Evolutionary conservation across 352 stramenopile species (phyloP).

Genomic region (Elongisporangium anandrum): DNA sequence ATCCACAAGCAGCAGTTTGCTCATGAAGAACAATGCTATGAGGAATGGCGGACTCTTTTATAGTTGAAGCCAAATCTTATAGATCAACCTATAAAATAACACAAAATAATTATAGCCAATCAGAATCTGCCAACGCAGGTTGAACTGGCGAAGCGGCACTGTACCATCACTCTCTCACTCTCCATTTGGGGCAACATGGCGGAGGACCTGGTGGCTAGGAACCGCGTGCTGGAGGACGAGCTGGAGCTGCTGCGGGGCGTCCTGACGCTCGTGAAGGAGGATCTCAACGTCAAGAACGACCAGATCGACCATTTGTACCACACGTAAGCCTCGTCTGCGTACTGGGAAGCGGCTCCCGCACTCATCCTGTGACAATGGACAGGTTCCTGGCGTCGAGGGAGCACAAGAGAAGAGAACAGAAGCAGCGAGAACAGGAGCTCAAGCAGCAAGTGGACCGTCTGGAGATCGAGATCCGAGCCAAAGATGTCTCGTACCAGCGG

Average conservation of each 20-base stretch:
- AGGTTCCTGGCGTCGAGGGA: conserved; percentile 16
- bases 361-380: not conserved
- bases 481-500: conserved; percentile 8
- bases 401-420: conserved; percentile 17
- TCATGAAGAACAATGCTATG: not conserved
- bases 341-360: not conserved
- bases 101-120: not conserved
- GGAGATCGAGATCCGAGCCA: conserved; percentile 10
- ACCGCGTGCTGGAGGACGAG: conserved; percentile 15
- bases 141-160: not conserved
- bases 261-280: conserved; percentile 22
- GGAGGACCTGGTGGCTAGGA: not conserved
- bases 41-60: not conserved
- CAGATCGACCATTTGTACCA: conserved; percentile 27
- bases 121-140: not conserved
- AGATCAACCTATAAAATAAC: not conserved
- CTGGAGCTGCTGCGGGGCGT: conserved; percentile 22
- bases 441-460: conserved; percentile 12
- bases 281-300: conserved; percentile 29
- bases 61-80: not conserved
- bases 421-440: conserved; percentile 12
- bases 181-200: not conserved
- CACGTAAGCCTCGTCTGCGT: conserved; percentile 8
- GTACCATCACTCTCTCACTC: not conserved
- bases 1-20: not conserved